Percentiles rank a stretch among this genome's conserved stretches.
phyloP scores from a whole-genome alignment of 176 grass and related monocot genomes.

The Oryza coarctata region DNA sequence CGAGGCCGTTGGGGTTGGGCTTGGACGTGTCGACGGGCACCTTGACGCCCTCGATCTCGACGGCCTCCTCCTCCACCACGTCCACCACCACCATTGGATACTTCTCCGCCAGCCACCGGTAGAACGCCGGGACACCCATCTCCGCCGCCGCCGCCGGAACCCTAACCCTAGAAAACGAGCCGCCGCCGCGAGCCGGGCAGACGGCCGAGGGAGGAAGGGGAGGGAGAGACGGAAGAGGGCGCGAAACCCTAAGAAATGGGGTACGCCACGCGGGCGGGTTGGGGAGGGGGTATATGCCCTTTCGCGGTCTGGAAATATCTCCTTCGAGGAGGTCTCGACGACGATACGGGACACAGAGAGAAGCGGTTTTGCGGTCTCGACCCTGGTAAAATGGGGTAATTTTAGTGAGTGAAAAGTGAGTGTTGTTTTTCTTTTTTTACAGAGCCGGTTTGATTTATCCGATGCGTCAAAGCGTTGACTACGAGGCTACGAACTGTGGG shows the following conservation, averaged over 20 bases:
- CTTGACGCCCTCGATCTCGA: slow-evolving; percentile 85
- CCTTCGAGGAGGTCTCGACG: background rate
- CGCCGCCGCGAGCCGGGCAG: background rate
- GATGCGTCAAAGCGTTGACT: background rate
- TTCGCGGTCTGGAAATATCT: background rate
- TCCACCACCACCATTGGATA: slow-evolving; percentile 97
- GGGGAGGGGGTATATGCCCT: background rate
- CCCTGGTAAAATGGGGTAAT: background rate
- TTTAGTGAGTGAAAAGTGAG: background rate
- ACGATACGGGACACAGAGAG: background rate
- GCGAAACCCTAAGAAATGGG: slow-evolving; percentile 44
- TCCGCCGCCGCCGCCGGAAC: slow-evolving; percentile 33
- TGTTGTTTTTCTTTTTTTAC: background rate
- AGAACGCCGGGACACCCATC: slow-evolving; percentile 96
- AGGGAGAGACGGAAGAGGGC: background rate
- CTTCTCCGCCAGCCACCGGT: slow-evolving; percentile 98
- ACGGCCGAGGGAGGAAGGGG: background rate
- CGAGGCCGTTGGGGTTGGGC: slow-evolving; percentile 82
- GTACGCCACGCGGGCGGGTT: background rate
- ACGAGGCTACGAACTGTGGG: too few species aligned
- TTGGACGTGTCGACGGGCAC: slow-evolving; percentile 84
- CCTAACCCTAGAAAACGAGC: slow-evolving; percentile 41
- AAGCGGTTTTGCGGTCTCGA: slow-evolving; percentile 16
- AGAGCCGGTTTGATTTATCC: background rate
- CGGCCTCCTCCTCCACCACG: slow-evolving; percentile 83